A percentile compares a stretch with the other conserved stretches of the same genome.
phyloP scores from a whole-genome alignment of 163 green algal genomes.

The Scenedesmus sp. region DNA sequence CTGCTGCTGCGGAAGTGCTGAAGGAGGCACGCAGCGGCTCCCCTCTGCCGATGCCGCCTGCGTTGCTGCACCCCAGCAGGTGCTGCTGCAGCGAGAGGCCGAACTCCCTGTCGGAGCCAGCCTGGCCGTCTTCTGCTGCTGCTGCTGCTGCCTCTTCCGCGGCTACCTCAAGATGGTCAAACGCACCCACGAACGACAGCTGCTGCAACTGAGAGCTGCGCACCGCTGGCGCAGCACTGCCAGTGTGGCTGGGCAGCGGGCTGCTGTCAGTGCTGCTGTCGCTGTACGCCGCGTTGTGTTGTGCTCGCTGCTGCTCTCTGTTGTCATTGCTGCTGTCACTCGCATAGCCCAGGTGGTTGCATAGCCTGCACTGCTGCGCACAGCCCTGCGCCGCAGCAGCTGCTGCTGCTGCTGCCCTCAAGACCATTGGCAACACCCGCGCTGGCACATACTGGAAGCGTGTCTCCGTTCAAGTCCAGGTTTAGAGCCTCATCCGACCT shows the following conservation, averaged over 20 bases:
- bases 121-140: not conserved
- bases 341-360: not conserved
- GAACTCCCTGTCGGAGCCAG: not conserved
- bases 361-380: not conserved
- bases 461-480: not conserved
- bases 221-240: not conserved
- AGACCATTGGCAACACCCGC: not conserved
- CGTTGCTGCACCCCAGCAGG: not conserved
- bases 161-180: not conserved
- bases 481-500: not conserved
- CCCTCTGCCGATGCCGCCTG: not conserved
- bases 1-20: not conserved
- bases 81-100: conserved; percentile 5
- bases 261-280: not conserved
- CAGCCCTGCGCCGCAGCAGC: not conserved
- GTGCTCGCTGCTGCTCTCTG: not conserved
- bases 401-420: not conserved
- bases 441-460: not conserved
- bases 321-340: not conserved
- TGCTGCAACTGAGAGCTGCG: not conserved
- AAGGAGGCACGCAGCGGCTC: not conserved
- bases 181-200: conserved; percentile 2
- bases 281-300: not conserved
- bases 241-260: not conserved
- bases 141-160: not conserved